Conservation (phyloP, 2,329 filamentous ascomycete species). For the Emmonsiellopsis sp. region DNA sequence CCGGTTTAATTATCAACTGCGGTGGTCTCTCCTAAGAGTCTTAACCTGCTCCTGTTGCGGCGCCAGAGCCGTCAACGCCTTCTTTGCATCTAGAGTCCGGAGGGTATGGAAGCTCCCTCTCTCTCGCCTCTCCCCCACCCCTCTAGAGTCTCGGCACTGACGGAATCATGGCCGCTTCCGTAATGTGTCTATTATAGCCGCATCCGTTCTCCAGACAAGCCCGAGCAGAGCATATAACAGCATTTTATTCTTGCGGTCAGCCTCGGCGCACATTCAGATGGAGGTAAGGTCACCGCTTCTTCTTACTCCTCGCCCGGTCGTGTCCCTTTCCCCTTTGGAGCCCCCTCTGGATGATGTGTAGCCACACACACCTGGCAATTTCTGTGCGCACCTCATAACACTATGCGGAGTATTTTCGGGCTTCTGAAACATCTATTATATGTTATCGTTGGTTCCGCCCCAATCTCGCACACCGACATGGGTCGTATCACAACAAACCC, state of each 20-base stretch:
- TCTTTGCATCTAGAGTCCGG: not conserved
- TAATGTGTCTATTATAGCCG: not conserved
- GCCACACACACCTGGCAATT: too few species aligned
- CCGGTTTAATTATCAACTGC: not conserved
- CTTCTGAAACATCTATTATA: not conserved
- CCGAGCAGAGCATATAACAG: not conserved
- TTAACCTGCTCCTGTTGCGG: not conserved
- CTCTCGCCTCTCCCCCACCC: not conserved
- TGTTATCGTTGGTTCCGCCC: not conserved
- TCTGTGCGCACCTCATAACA: too few species aligned
- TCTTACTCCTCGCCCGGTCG: not conserved
- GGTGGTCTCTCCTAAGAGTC: not conserved
- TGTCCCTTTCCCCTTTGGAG: not conserved
- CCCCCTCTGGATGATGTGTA: not conserved
- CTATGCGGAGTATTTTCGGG: too few species aligned
- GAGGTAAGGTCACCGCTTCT: slow-evolving; percentile 13
- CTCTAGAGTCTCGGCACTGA: not conserved
- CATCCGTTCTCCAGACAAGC: too few species aligned
- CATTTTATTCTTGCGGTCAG: slow-evolving; percentile 10
- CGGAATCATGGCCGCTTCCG: not conserved
- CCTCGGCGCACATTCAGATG: slow-evolving; percentile 7
- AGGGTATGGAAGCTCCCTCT: not conserved
- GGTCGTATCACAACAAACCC: not conserved
- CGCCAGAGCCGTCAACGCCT: not conserved
- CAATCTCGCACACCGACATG: not conserved